Evolutionary conservation across 352 stramenopile species (phyloP).

Genomic region (Globisporangium lucens): DNA sequence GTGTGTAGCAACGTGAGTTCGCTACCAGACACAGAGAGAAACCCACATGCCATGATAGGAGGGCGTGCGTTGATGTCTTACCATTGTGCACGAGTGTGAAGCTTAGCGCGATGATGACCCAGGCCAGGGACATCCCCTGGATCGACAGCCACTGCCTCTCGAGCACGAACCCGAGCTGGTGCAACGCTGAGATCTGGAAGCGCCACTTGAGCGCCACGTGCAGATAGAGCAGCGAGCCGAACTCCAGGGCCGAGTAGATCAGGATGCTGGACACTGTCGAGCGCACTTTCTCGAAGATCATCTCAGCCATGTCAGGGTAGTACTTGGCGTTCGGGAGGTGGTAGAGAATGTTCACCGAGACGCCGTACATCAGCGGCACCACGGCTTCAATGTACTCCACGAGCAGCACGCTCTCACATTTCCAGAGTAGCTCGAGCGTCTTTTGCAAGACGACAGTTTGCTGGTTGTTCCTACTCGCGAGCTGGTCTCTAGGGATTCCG

Average conservation of each 20-base stretch:
- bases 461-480: background rate
- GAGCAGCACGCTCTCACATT: background rate
- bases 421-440: conserved; percentile 17
- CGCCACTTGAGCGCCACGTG: background rate
- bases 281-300: background rate
- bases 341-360: background rate
- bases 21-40: too few relatives aligned
- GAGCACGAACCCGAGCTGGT: background rate
- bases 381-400: background rate
- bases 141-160: background rate
- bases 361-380: background rate
- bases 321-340: background rate
- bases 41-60: too few relatives aligned
- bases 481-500: background rate
- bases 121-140: background rate
- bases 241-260: background rate
- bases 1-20: too few relatives aligned
- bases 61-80: background rate
- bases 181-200: background rate
- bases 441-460: background rate
- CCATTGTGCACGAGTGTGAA: background rate
- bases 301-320: background rate
- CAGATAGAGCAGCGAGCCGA: background rate
- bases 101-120: background rate
- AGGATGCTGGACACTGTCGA: background rate